These are phyloP conservation scores for Cryptococcus floricola DNA, from an alignment of 1,284 basidiomycete genomes.

Conservation along the genomic window DNA sequence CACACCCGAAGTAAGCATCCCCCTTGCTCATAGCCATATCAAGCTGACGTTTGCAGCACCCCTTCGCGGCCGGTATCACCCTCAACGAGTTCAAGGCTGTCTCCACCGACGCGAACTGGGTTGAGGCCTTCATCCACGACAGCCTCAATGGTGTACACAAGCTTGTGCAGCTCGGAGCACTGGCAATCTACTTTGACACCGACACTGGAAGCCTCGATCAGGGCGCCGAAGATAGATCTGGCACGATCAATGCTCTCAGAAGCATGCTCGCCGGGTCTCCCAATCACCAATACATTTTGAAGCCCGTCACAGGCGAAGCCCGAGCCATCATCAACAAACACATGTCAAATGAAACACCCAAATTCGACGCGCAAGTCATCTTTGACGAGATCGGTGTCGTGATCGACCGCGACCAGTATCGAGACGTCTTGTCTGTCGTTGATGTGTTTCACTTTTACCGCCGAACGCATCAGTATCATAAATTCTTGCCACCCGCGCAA, in stretches of 20 bases:
- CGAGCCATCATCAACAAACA: conserved; percentile 82
- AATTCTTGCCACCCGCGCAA: conserved; percentile 64
- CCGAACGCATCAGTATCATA: conserved; percentile 83
- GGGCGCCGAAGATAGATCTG: conserved; percentile 55
- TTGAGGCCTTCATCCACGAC: conserved; percentile 92
- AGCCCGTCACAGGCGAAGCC: conserved; percentile 93
- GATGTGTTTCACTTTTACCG: conserved; percentile 98
- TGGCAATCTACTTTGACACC: conserved; percentile 95
- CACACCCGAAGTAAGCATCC: conserved; percentile 71
- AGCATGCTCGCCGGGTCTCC: conserved; percentile 64
- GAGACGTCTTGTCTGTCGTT: conserved; percentile 85
- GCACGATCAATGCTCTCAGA: conserved; percentile 74
- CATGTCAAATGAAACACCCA: conserved; percentile 67
- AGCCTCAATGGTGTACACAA: conserved; percentile 87
- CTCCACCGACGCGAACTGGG: conserved; percentile 90
- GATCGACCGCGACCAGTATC: conserved; percentile 92
- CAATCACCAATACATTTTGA: conserved; percentile 90
- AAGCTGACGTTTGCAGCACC: conserved; percentile 59
- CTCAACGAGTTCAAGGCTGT: conserved; percentile 87
- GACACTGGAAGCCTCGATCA: conserved; percentile 74
- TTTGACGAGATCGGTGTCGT: conserved; percentile 95
- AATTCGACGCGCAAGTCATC: conserved; percentile 81
- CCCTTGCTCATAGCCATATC: too few species aligned
- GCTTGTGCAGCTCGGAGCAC: conserved; percentile 80
- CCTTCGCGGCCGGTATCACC: conserved; percentile 89